A percentile compares a stretch with the other conserved stretches of the same genome.
Evolutionary conservation across 257 asterid genomes (phyloP).

Genomic region (Hygrophila difformis): DNA sequence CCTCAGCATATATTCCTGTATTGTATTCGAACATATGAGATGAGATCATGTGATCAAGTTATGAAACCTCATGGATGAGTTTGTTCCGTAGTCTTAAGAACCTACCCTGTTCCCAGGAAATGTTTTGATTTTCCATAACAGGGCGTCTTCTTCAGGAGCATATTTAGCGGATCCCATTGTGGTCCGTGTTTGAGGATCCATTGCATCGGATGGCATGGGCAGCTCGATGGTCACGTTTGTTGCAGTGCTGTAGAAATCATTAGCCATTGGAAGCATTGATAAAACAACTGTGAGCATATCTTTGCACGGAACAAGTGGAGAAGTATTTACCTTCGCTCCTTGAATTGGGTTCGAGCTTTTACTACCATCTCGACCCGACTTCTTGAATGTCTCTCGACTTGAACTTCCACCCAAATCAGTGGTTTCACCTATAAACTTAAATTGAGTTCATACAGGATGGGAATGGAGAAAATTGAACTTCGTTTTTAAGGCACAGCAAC

Average conservation of each 20-base stretch:
- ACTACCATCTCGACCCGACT: conserved; percentile 38
- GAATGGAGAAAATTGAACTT: too few species aligned
- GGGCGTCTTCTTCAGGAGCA: conserved; percentile 47
- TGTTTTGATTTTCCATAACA: conserved; percentile 40
- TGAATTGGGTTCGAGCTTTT: conserved; percentile 54
- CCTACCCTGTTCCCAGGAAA: conserved; percentile 42
- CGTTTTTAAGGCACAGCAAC: too few species aligned
- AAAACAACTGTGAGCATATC: not conserved
- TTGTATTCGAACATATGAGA: not conserved
- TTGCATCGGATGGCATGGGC: conserved; percentile 43
- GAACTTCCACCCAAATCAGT: conserved; percentile 55
- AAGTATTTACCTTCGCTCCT: conserved; percentile 40
- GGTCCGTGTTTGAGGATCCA: conserved; percentile 34
- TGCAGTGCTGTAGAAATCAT: conserved; percentile 33
- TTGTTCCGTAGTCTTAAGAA: not conserved
- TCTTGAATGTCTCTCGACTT: conserved; percentile 42
- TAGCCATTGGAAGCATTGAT: not conserved
- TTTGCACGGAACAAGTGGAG: not conserved
- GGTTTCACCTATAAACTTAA: conserved; percentile 37
- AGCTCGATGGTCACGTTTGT: conserved; percentile 45
- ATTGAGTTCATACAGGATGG: too few species aligned
- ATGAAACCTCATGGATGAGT: not conserved
- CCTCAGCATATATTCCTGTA: conserved; percentile 37
- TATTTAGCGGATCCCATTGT: conserved; percentile 46
- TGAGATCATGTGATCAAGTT: not conserved